phyloP scores from a whole-genome alignment of 805 yeast species.

The Candida insectorum region DNA sequence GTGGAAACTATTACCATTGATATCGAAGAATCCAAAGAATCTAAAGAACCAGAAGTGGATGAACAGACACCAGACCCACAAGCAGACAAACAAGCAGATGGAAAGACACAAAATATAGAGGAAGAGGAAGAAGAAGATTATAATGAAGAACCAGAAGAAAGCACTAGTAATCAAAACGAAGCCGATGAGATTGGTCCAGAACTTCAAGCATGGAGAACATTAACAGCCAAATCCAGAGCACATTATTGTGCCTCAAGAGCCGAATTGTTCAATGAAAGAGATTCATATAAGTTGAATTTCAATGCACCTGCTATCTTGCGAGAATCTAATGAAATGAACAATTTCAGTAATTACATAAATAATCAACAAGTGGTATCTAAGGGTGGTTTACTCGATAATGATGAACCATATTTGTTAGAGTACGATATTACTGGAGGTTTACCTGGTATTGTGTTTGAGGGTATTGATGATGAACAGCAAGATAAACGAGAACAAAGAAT shows the following conservation, averaged over 20 bases:
- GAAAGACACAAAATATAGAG: slow-evolving; percentile 17
- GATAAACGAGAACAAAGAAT: slow-evolving; percentile 32
- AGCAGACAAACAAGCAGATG: slow-evolving; percentile 8
- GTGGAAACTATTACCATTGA: slow-evolving; percentile 4
- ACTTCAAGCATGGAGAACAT: slow-evolving; percentile 76
- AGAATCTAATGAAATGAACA: slow-evolving; percentile 64
- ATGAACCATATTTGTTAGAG: slow-evolving; percentile 69
- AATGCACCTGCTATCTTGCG: slow-evolving; percentile 71
- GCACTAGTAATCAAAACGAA: slow-evolving; percentile 39
- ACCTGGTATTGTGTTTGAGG: slow-evolving; percentile 60
- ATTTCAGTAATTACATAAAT: slow-evolving; percentile 45
- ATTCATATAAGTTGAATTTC: slow-evolving; percentile 47
- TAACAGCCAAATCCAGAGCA: slow-evolving; percentile 76
- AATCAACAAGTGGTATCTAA: slow-evolving; percentile 40
- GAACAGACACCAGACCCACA: slow-evolving; percentile 5
- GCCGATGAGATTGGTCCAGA: slow-evolving; percentile 75
- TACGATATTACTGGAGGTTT: slow-evolving; percentile 81
- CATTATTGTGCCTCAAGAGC: slow-evolving; percentile 69
- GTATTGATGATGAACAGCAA: slow-evolving; percentile 44
- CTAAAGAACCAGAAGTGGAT: slow-evolving; percentile 4
- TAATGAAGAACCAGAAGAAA: slow-evolving; percentile 41
- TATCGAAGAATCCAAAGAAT: slow-evolving; percentile 4
- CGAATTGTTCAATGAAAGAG: slow-evolving; percentile 54
- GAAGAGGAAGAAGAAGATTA: slow-evolving; percentile 35
- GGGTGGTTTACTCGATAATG: slow-evolving; percentile 48